These are phyloP conservation scores for Phaeosphaeriaceae sp. DNA, from an alignment of 2,329 filamentous ascomycete genomes.

Conservation along the genomic window DNA sequence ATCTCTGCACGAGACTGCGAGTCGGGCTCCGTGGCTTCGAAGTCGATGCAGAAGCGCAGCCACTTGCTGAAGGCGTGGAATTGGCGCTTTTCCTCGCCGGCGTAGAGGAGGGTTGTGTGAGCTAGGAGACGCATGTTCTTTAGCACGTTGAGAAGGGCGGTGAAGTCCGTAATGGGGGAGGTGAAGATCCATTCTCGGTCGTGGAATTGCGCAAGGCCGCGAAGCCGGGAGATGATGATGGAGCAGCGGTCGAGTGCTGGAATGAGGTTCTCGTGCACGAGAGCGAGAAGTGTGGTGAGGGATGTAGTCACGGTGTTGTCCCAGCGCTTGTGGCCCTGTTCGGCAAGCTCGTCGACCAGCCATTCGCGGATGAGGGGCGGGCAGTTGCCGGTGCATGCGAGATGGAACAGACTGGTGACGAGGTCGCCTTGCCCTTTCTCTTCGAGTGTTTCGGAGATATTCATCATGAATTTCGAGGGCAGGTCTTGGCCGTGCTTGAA, in stretches of 20 bases:
- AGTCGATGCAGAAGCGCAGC: slow-evolving; percentile 83
- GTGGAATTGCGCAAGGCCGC: slow-evolving; percentile 83
- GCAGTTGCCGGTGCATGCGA: slow-evolving; percentile 83
- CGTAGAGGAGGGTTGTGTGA: slow-evolving; percentile 73
- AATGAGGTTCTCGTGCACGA: slow-evolving; percentile 87
- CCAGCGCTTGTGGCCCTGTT: slow-evolving; percentile 90
- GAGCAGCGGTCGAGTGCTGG: slow-evolving; percentile 84
- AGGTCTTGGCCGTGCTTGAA: slow-evolving; percentile 85
- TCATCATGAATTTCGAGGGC: slow-evolving; percentile 77
- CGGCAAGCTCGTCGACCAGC: slow-evolving; percentile 76
- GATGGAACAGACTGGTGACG: slow-evolving; percentile 79
- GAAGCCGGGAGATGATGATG: slow-evolving; percentile 81
- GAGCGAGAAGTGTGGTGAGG: slow-evolving; percentile 75
- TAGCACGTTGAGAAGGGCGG: slow-evolving; percentile 67
- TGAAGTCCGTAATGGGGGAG: slow-evolving; percentile 53
- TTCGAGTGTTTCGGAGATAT: slow-evolving; percentile 76
- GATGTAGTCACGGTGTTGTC: slow-evolving; percentile 83
- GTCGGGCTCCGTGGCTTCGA: slow-evolving; percentile 69
- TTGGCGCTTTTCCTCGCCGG: slow-evolving; percentile 78
- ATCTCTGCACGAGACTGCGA: slow-evolving; percentile 71
- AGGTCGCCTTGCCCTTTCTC: slow-evolving; percentile 71
- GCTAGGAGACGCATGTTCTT: slow-evolving; percentile 77
- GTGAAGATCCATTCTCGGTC: slow-evolving; percentile 67
- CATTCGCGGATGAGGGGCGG: slow-evolving; percentile 81
- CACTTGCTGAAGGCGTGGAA: slow-evolving; percentile 83